A percentile compares a stretch with the other conserved stretches of the same genome.
Conservation (phyloP, 768 basidiomycete genomes). For the Pleurotus platypus region DNA sequence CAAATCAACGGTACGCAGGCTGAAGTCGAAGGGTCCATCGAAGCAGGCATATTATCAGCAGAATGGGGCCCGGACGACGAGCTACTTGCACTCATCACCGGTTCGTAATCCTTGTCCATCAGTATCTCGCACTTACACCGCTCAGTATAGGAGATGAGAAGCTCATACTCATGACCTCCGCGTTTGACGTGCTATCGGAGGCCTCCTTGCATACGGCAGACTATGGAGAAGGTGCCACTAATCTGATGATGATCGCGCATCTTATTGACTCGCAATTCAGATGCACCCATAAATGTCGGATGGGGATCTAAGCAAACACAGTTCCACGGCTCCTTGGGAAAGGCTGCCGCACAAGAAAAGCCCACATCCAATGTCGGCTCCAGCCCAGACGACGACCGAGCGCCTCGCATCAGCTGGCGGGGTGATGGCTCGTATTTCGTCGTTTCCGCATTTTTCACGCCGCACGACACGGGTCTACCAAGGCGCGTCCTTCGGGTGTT, state of each 20-base stretch:
- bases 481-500: conserved; percentile 71
- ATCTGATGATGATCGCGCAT: neutral
- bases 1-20: conserved; percentile 35
- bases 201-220: conserved; percentile 64
- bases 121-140: neutral
- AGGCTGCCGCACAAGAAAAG: conserved; percentile 66
- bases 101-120: conserved; percentile 30
- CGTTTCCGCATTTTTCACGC: conserved; percentile 67
- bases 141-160: conserved; percentile 58
- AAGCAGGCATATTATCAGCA: conserved; percentile 77
- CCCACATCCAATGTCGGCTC: conserved; percentile 36
- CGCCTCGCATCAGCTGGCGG: conserved; percentile 85
- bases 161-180: conserved; percentile 83
- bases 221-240: conserved; percentile 75
- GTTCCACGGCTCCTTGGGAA: conserved; percentile 94
- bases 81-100: conserved; percentile 77
- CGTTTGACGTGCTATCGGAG: conserved; percentile 88
- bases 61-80: conserved; percentile 93
- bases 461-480: conserved; percentile 24
- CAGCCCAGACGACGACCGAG: conserved; percentile 67
- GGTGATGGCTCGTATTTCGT: conserved; percentile 91
- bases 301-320: conserved; percentile 98
- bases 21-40: conserved; percentile 85
- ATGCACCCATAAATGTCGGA: conserved; percentile 90
- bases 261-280: conserved; percentile 32